Evolutionary conservation across 163 green algal genomes (phyloP), one percentile per base, ranked within the genome.

Genomic region (Coccomyxa subellipsoidea): DNA sequence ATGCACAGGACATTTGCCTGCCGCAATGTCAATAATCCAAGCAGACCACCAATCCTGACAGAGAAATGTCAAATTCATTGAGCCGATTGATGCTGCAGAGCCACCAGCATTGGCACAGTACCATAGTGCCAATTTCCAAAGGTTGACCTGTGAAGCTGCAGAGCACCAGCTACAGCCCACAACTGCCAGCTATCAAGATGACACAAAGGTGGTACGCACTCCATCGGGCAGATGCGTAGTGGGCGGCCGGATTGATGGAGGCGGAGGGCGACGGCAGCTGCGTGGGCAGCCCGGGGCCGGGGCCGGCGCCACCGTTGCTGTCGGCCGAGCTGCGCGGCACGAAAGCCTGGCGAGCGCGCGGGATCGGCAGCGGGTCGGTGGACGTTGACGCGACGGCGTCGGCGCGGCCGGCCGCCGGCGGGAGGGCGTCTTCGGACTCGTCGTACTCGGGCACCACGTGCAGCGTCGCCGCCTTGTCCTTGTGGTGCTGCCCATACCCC

Each of bases 311-410:
- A 9, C 15, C 15, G 15, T 71, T 32, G 38, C 40, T 36, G 31
- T 79, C 32, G 54, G 69, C 40, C 8, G 38, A 59, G 70, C 66
- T 15, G 34, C 21, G 1, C 81, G 38, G 77, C 82, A 78, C 38
- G 76, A 78, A 34, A 59, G 70, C 70, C 70, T 77, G 70, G 70
- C 70, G 70, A 15, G 70, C 70, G 32, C 70, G 70, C 32, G 70
- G 70, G 70, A 77, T 77, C 27, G 70, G 70, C 70, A 77, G 70
- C 70, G 70, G 31, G 32, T 34, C 32, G 10, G 18, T 77, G 32
- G 70, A 38, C 47, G 47, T 59, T 18, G 47, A 59, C 23, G 47
- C 23, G 15, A 59, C 47, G 2, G 47, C 47, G 47, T 59, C 47
- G 70, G 31, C 10, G 8, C 34, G 18, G 70, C 27, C 70, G 70